Evolutionary conservation across 2,329 filamentous ascomycete genomes (phyloP).

Genomic region (Ascochyta lentis): DNA sequence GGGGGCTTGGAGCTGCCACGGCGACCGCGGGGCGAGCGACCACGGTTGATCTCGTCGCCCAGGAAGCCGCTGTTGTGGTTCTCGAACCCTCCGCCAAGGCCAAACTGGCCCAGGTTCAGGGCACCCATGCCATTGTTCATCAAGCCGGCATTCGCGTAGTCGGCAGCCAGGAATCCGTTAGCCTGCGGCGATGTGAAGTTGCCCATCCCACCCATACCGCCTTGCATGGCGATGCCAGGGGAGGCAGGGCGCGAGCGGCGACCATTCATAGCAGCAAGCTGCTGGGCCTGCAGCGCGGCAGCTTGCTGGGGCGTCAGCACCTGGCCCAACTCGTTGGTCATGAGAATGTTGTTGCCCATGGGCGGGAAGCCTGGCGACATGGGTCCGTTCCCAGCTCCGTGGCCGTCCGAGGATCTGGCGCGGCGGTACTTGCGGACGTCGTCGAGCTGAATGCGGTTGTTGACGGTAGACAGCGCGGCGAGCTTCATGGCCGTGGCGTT

Average conservation of each 20-base stretch:
- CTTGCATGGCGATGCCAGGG: conserved; percentile 82
- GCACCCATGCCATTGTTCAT: conserved; percentile 75
- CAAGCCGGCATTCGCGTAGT: conserved; percentile 75
- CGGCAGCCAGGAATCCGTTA: conserved; percentile 91
- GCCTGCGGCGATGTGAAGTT: conserved; percentile 88
- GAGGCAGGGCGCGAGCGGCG: conserved; percentile 88
- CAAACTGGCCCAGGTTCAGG: conserved; percentile 75
- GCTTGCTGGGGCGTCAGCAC: conserved; percentile 70
- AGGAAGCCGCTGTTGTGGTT: conserved; percentile 75
- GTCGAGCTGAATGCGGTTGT: conserved; percentile 95
- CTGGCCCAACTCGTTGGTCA: conserved; percentile 94
- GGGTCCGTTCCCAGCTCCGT: conserved; percentile 64
- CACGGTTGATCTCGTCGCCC: conserved; percentile 88
- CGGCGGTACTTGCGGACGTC: conserved; percentile 97
- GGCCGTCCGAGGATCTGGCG: conserved; percentile 84
- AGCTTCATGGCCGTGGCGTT: conserved; percentile 99
- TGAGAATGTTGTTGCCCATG: conserved; percentile 80
- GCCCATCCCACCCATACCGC: conserved; percentile 63
- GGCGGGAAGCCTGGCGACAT: conserved; percentile 68
- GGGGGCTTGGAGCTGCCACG: conserved; percentile 96
- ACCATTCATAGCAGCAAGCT: conserved; percentile 80
- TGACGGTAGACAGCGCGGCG: conserved; percentile 93
- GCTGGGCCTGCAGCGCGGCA: conserved; percentile 69
- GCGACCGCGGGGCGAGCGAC: conserved; percentile 88
- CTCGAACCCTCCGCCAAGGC: conserved; percentile 57